These are phyloP conservation scores for Stagonosporopsis cucurbitacearum DNA, from an alignment of 2,329 filamentous ascomycete species.

Conservation along the genomic window DNA sequence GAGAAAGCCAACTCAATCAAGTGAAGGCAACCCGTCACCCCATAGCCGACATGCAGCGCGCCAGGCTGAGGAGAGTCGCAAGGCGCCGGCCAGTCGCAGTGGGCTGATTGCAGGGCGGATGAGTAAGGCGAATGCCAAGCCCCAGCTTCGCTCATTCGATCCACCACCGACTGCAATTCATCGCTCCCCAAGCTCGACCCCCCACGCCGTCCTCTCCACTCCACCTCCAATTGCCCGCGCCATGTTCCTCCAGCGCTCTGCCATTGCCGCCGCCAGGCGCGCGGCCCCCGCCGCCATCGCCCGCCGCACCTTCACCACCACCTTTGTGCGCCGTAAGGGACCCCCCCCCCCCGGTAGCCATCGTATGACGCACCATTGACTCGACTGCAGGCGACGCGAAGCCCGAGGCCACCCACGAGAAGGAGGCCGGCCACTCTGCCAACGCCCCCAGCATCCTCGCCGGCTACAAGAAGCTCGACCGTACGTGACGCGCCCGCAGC, in stretches of 20 bases:
- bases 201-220: conserved; percentile 42
- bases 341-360: conserved; percentile 33
- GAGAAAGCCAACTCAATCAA: background rate
- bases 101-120: background rate
- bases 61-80: background rate
- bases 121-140: conserved; percentile 8
- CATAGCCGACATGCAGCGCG: background rate
- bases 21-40: background rate
- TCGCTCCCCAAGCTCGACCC: conserved; percentile 36
- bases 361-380: conserved; percentile 44
- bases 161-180: conserved; percentile 23
- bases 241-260: conserved; percentile 60
- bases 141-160: conserved; percentile 22
- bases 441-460: conserved; percentile 33
- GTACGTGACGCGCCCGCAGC: conserved; percentile 42
- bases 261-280: conserved; percentile 55
- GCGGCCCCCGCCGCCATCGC: conserved; percentile 50
- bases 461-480: conserved; percentile 54
- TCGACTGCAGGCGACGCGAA: conserved; percentile 39
- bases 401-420: conserved; percentile 45
- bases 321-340: conserved; percentile 55
- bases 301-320: conserved; percentile 56
- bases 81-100: background rate
- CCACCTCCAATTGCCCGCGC: conserved; percentile 45
- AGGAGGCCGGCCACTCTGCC: conserved; percentile 43